These are phyloP conservation scores for Penicillium tannophilum DNA, from an alignment of 495 filamentous ascomycete species.

Conservation along the genomic window DNA sequence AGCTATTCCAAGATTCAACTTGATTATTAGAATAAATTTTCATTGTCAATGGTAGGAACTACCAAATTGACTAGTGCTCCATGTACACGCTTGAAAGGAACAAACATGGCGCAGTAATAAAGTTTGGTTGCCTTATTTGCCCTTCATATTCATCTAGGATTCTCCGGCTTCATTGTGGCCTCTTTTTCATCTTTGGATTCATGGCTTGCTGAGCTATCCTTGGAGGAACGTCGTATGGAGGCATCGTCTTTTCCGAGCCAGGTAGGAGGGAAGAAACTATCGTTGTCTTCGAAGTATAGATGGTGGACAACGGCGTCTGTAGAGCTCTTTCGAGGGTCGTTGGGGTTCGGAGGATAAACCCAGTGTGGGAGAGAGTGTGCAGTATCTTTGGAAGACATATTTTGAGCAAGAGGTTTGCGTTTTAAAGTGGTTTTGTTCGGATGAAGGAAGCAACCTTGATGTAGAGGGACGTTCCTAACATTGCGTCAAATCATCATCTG, in stretches of 20 bases:
- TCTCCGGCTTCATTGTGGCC: neutral
- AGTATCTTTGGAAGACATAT: neutral
- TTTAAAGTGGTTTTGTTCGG: too few species aligned
- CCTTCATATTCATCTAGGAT: neutral
- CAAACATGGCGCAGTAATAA: neutral
- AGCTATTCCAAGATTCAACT: neutral
- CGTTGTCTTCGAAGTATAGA: slow-evolving; percentile 47
- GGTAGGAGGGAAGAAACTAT: slow-evolving; percentile 43
- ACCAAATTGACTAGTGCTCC: too few species aligned
- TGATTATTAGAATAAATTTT: neutral
- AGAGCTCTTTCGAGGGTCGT: slow-evolving; percentile 9
- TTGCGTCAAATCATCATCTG: neutral
- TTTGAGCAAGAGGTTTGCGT: neutral
- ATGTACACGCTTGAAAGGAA: too few species aligned
- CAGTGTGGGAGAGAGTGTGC: neutral
- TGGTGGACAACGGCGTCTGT: slow-evolving; percentile 32
- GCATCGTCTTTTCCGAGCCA: slow-evolving; percentile 30
- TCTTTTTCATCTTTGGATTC: slow-evolving; percentile 1
- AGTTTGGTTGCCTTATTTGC: neutral
- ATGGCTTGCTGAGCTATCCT: slow-evolving; percentile 16
- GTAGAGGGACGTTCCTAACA: too few species aligned
- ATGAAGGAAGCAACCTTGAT: too few species aligned
- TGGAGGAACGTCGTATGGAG: slow-evolving; percentile 18
- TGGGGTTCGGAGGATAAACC: slow-evolving; percentile 2
- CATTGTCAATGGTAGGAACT: too few species aligned